Evolutionary conservation across 495 filamentous ascomycete genomes (phyloP), one percentile per base, ranked within the genome.

Genomic region (Hypoxylon trugodes): DNA sequence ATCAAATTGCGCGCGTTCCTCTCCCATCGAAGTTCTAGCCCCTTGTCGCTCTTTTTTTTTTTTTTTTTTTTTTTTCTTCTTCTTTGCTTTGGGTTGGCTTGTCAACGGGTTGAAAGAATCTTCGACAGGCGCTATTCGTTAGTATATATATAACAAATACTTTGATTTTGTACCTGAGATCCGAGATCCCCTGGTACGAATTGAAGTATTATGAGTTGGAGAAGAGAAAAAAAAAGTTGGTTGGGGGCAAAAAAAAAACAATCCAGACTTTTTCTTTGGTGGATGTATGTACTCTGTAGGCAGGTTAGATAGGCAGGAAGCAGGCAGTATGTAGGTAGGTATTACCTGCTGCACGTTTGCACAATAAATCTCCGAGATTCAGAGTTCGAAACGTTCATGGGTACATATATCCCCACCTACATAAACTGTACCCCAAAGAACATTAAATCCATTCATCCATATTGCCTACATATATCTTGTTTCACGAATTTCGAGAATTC

Each of bases 311-410:
- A n/a, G n/a, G n/a, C n/a, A n/a, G n/a, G n/a, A n/a, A n/a, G n/a
- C n/a, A n/a, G n/a, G n/a, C n/a, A n/a, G n/a, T n/a, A n/a, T n/a
- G n/a, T n/a, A n/a, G n/a, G 33, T 42, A 58, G 15, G 54, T 63
- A 38, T 22, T 35, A 51, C 48, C 16, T 12, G 37, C 35, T 26
- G 55, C 62, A 66, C 41, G 43, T 66, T 66, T 50, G 36, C 50
- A 46, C 30, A 35, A 56, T 66, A 66, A 66, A 66, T 66, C 62
- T 66, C 62, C 62, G 62, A 66, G 49, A 55, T 56, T 47, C 43
- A 25, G 6, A 47, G 22, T 28, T 60, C 41, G 56, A 66, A 61
- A 66, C 56, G n/a, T n/a, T n/a, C n/a, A 53, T 49, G 28, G 32
- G 38, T 47, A 60, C n/a, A 43, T 41, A 18, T 18, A 51, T 30